Base-by-base conservation (phyloP, 1,284 basidiomycete genomes). In the Cutaneotrichosporon cyanovorans region DNA sequence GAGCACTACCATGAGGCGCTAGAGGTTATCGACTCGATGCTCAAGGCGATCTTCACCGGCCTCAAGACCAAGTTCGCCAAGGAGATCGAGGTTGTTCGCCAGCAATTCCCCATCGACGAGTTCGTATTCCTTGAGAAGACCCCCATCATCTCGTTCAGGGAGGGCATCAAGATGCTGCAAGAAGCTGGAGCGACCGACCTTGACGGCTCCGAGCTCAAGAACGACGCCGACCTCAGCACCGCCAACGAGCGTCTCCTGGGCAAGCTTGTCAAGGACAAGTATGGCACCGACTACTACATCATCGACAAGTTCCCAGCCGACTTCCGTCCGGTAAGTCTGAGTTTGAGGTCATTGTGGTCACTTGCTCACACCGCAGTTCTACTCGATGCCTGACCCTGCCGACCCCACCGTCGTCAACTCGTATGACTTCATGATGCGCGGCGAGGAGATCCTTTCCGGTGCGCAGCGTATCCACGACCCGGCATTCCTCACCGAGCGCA, bases 351-450 rank as follows among this genome's bases (percentile, higher is more conserved):
- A 14, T 14, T 18, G 15, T 11, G n/a, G n/a, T n/a, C n/a, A n/a
- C n/a, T n/a, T n/a, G n/a, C n/a, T n/a, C 45, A 41, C 66, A 84
- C 78, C 23, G 80, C 95, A 95, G 3, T 98, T 98, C 77, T 98
- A 98, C 75, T 97, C 91, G 33, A 96, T 96, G 91, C 87, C 90
- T 48, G 90, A 95, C 74, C 81, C 91, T 19, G 76, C 79, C 51
- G 83, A 95, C 72, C 81, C 86, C 82, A 81, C 81, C 15, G 78
- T 96, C 46, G 95, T 92, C 46, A 97, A 98, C 75, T 96, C 93
- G 37, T 98, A 98, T 73, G 93, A 98, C 75, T 97, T 98, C 74
- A 97, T 98, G 80, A 96, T 98, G 90, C 83, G 93, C 34, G 93
- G 93, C 12, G 91, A 98, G 73, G 93, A 98, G 73, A 97, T 98